Evolutionary conservation across 1,284 basidiomycete genomes (phyloP).

Genomic region (Trichosporon inkin): DNA sequence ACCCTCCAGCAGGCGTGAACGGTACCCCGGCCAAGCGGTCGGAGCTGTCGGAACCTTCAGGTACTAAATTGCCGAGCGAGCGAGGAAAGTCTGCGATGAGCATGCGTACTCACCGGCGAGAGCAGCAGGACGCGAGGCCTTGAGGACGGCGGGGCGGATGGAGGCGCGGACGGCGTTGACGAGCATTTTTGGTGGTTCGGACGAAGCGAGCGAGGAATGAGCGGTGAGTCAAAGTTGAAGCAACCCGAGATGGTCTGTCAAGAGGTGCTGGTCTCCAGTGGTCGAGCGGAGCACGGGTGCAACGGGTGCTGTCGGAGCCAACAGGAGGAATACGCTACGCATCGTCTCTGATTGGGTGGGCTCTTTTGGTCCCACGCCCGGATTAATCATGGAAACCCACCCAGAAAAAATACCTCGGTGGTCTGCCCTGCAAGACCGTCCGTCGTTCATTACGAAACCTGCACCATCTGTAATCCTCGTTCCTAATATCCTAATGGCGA

Average conservation of each 20-base stretch:
- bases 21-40: neutral
- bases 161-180: slow-evolving; percentile 9
- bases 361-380: neutral
- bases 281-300: neutral
- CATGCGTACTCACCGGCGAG: neutral
- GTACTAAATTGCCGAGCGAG: neutral
- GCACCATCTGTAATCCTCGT: neutral
- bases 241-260: neutral
- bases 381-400: neutral
- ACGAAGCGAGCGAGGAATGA: neutral
- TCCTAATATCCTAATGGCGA: slow-evolving; percentile 5
- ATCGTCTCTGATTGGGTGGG: neutral
- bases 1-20: too few species aligned
- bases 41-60: neutral
- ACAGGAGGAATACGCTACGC: slow-evolving; percentile 6
- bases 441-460: neutral
- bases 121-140: slow-evolving; percentile 7
- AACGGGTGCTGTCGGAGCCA: slow-evolving; percentile 9
- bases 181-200: slow-evolving; percentile 1
- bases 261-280: slow-evolving; percentile 3
- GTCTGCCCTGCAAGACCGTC: neutral
- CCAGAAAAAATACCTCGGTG: neutral
- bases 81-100: neutral
- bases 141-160: slow-evolving; percentile 8
- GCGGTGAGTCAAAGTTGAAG: slow-evolving; percentile 8